Base-by-base conservation (phyloP, 2,329 filamentous ascomycete genomes). In the Aureobasidium sp. region DNA sequence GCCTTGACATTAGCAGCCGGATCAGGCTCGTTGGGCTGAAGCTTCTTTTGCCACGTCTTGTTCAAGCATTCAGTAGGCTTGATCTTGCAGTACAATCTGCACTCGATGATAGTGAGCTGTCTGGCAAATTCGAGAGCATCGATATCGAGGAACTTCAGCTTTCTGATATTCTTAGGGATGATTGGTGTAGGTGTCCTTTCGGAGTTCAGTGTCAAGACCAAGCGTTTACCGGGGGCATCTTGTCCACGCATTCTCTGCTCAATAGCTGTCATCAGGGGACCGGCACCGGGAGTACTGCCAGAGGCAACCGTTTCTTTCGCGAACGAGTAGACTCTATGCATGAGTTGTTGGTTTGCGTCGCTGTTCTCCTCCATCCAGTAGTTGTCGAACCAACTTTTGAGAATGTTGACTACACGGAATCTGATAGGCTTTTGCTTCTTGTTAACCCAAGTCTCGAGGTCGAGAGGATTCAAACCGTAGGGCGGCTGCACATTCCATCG, bases 21-120 rank as follows among this genome's bases (percentile, higher is more conserved):
- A 70, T 96, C 91, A 6, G 88, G 84, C 65, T 92, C 89, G 64
- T 88, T 87, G 37, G 92, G 88, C 9, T 79, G 83, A 63, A 95
- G 81, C 79, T 97, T 97, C 83, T 95, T 97, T 76, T 96, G 91
- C 94, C 94, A 99, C 5, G 92, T 97, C 81, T 99, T 99, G 77
- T 96, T 97, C 64, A 99, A 79, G 73, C 93, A 97, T 75, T 99
- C 94, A 0, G 91, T 94, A 0, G 93, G 89, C 74, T 93, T 93
- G 74, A 99, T 96, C 78, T 96, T 97, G 68, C 89, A 90, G 71
- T 97, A 99, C 0, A 97, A 82, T 65, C 88, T 88, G 2, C 92
- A 96, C 75, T 99, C 94, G 66, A 97, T 96, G 67, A 99, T 94
- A 0, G 94, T 99, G 65, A 99, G 82, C 75, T 99, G 94, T 52